Conservation (phyloP, 2,329 filamentous ascomycete species). For the Penicillium sp. region DNA sequence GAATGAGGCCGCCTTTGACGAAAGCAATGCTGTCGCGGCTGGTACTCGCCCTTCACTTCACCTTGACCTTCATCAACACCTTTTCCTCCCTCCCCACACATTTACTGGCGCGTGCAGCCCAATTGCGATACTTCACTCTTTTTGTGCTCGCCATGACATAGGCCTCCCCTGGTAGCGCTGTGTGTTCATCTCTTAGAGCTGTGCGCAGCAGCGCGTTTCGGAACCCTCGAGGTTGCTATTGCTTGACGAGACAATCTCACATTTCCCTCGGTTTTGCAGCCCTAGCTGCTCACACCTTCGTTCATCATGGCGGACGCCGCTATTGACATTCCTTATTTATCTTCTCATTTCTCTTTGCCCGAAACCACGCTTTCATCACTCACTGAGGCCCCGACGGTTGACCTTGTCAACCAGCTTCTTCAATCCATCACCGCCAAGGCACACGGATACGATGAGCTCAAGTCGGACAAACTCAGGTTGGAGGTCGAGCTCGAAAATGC, state of each 20-base stretch:
- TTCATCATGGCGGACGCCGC: slow-evolving; percentile 55
- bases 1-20: slow-evolving; percentile 8
- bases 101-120: slow-evolving; percentile 3
- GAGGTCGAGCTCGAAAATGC: slow-evolving; percentile 94
- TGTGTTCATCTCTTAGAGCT: slow-evolving; percentile 24
- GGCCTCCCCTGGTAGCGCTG: slow-evolving; percentile 13
- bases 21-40: slow-evolving; percentile 6
- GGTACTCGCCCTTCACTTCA: slow-evolving; percentile 3
- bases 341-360: slow-evolving; percentile 58
- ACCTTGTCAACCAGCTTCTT: slow-evolving; percentile 75
- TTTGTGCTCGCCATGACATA: slow-evolving; percentile 21
- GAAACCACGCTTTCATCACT: slow-evolving; percentile 58
- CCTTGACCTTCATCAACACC: neutral
- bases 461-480: slow-evolving; percentile 81
- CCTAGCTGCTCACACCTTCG: slow-evolving; percentile 5
- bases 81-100: neutral
- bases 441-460: slow-evolving; percentile 76
- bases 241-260: neutral
- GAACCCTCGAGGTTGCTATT: neutral
- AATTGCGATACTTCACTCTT: neutral
- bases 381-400: slow-evolving; percentile 64
- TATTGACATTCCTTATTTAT: slow-evolving; percentile 60
- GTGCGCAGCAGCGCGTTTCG: slow-evolving; percentile 19
- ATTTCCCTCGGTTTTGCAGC: slow-evolving; percentile 6
- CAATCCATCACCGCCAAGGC: slow-evolving; percentile 74